These are phyloP conservation scores for Morella rubra DNA, from an alignment of 306 rosid species.

Conservation along the genomic window DNA sequence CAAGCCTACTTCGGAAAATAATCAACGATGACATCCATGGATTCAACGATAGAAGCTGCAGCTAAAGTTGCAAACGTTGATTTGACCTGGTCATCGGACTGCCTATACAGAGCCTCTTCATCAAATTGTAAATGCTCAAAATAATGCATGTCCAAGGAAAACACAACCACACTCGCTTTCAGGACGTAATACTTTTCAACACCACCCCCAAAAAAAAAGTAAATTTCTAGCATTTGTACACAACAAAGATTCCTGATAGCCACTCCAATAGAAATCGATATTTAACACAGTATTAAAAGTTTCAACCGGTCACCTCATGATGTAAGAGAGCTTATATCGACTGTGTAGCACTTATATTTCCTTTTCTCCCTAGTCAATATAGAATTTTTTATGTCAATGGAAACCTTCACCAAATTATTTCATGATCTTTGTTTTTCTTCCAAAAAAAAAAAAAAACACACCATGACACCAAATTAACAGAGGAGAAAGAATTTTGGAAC, in stretches of 20 bases:
- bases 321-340: not conserved
- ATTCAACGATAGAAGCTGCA: too few relatives aligned
- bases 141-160: conserved; percentile 9
- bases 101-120: not conserved
- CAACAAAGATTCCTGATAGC: not conserved
- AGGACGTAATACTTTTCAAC: too few relatives aligned
- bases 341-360: not conserved
- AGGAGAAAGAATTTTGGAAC: not conserved
- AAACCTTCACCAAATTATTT: not conserved
- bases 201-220: not conserved
- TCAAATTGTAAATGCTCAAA: not conserved
- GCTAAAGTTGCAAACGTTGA: too few relatives aligned
- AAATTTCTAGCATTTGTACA: not conserved
- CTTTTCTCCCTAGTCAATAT: too few relatives aligned
- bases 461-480: not conserved
- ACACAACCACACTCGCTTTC: not conserved
- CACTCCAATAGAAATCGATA: not conserved
- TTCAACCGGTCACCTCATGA: not conserved
- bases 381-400: not conserved
- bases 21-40: too few relatives aligned
- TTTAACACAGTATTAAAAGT: not conserved
- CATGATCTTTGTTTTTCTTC: not conserved
- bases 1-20: too few relatives aligned
- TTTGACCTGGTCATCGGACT: not conserved
- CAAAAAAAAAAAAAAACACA: not conserved